These are phyloP conservation scores for Exophiala sp. DNA, from an alignment of 2,329 filamentous ascomycete species.

Conservation along the genomic window DNA sequence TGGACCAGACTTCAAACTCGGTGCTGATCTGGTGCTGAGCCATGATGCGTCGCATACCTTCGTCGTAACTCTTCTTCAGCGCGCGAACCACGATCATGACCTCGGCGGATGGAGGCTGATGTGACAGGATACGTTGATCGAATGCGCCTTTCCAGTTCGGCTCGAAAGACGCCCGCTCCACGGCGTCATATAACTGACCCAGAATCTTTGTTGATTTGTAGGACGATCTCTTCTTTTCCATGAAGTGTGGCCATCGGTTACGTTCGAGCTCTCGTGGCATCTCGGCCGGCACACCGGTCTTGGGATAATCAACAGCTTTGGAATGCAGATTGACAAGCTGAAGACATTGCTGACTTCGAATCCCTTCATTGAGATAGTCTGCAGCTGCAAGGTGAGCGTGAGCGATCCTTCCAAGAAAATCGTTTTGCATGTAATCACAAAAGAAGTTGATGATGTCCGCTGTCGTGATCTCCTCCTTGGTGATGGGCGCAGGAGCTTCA, in stretches of 20 bases:
- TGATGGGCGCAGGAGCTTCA: slow-evolving; percentile 51
- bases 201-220: slow-evolving; percentile 69
- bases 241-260: slow-evolving; percentile 72
- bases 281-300: slow-evolving; percentile 72
- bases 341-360: slow-evolving; percentile 65
- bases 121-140: slow-evolving; percentile 64
- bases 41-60: slow-evolving; percentile 70
- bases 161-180: slow-evolving; percentile 61
- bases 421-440: slow-evolving; percentile 86
- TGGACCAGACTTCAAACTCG: slow-evolving; percentile 88
- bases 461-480: slow-evolving; percentile 60
- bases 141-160: slow-evolving; percentile 69
- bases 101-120: slow-evolving; percentile 52
- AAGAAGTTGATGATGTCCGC: slow-evolving; percentile 79
- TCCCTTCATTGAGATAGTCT: slow-evolving; percentile 57
- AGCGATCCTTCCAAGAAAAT: slow-evolving; percentile 73
- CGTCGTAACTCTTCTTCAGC: slow-evolving; percentile 74
- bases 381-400: slow-evolving; percentile 72
- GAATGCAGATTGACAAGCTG: slow-evolving; percentile 76
- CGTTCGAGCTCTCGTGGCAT: slow-evolving; percentile 60
- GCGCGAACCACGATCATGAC: slow-evolving; percentile 55
- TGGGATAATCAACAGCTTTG: slow-evolving; percentile 86
- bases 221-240: slow-evolving; percentile 59
- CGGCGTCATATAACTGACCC: slow-evolving; percentile 74
- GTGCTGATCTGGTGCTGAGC: slow-evolving; percentile 74